Evolutionary conservation across 345 rosid species (phyloP).

Genomic region (Arabidopsis suecica): DNA sequence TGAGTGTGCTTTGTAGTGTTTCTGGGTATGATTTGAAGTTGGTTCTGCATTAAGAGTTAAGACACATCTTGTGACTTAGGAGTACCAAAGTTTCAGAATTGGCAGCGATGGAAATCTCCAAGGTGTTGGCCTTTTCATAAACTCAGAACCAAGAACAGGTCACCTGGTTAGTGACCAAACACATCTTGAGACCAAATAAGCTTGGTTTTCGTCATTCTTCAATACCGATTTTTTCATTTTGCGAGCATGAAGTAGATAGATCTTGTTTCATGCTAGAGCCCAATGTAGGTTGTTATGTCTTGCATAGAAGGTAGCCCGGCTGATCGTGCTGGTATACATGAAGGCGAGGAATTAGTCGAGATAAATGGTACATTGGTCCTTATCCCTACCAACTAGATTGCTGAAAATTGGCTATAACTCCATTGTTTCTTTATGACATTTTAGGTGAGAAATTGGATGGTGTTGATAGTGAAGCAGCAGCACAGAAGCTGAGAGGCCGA

Average conservation of each 20-base stretch:
- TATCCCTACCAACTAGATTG: neutral
- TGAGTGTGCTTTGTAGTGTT: neutral
- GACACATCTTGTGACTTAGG: slow-evolving; percentile 52
- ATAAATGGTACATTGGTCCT: slow-evolving; percentile 66
- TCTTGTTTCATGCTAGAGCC: slow-evolving; percentile 37
- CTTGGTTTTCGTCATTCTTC: neutral
- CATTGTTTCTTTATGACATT: slow-evolving; percentile 22
- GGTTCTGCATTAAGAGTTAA: neutral
- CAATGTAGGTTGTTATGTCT: slow-evolving; percentile 78
- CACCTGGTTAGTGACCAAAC: slow-evolving; percentile 70
- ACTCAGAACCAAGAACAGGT: slow-evolving; percentile 74
- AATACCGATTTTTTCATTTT: neutral
- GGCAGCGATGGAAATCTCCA: slow-evolving; percentile 91
- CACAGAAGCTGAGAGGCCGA: slow-evolving; percentile 83
- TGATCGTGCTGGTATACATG: slow-evolving; percentile 85
- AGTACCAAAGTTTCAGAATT: slow-evolving; percentile 85
- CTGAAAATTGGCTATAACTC: slow-evolving; percentile 6
- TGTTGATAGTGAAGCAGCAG: slow-evolving; percentile 77
- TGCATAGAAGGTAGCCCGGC: slow-evolving; percentile 88
- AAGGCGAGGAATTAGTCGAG: slow-evolving; percentile 86
- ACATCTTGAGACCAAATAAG: slow-evolving; percentile 2
- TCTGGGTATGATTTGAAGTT: neutral
- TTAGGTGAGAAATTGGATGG: slow-evolving; percentile 80
- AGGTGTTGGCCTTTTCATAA: slow-evolving; percentile 88
- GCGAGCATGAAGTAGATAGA: slow-evolving; percentile 21